Percentiles rank a stretch among this genome's conserved stretches.
phyloP scores from a whole-genome alignment of 805 yeast genomes.

The Myxozyma sirexii region DNA sequence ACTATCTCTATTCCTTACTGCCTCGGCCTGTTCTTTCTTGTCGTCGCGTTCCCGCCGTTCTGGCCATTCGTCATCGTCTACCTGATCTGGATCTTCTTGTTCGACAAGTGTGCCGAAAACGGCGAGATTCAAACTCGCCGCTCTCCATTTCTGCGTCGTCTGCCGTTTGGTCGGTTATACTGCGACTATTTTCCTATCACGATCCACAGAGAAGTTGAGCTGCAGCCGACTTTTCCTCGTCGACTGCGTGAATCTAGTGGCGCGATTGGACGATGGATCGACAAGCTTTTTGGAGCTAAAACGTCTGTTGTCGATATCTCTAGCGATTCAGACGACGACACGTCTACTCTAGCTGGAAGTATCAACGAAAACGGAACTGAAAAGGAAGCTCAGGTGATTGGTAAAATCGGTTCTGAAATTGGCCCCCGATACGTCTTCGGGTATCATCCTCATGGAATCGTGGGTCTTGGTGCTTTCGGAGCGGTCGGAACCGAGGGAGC shows the following conservation, averaged over 20 bases:
- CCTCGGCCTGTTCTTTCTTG: conserved; percentile 50
- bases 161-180: conserved; percentile 68
- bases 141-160: conserved; percentile 58
- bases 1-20: conserved; percentile 28
- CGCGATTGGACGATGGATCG: conserved; percentile 19
- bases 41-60: conserved; percentile 59
- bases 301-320: conserved; percentile 12
- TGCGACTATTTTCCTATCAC: conserved; percentile 78
- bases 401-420: neutral
- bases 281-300: conserved; percentile 19
- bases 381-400: neutral
- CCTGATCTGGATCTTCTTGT: conserved; percentile 51
- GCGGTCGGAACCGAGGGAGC: conserved; percentile 82
- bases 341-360: neutral
- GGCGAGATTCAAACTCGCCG: conserved; percentile 67
- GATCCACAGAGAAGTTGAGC: conserved; percentile 65
- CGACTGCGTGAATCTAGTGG: conserved; percentile 25
- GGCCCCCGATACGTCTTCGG: conserved; percentile 74
- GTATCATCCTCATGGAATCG: conserved; percentile 95
- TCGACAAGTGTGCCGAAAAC: conserved; percentile 70
- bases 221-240: conserved; percentile 67
- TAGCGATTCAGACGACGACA: neutral
- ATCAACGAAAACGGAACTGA: neutral
- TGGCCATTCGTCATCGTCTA: conserved; percentile 76
- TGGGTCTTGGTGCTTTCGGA: conserved; percentile 88